Conservation (phyloP, 805 yeast genomes). For the Zygosaccharomyces pseudorouxii region DNA sequence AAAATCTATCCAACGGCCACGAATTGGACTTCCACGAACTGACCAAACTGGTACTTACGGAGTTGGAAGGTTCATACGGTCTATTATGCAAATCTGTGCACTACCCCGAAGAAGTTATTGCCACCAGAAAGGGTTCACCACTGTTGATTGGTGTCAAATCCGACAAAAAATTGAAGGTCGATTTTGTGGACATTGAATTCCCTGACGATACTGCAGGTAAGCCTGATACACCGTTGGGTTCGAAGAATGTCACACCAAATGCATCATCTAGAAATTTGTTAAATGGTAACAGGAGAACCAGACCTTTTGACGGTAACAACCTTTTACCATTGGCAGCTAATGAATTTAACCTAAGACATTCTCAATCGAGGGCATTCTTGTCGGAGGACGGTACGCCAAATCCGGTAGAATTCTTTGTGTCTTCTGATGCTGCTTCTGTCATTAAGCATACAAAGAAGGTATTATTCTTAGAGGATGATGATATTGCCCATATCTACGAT, state of each 20-base stretch:
- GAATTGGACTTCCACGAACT: conserved; percentile 85
- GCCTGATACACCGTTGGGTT: conserved; percentile 30
- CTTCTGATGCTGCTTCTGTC: conserved; percentile 96
- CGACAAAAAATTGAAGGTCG: conserved; percentile 91
- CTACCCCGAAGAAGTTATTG: conserved; percentile 93
- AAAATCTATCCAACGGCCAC: conserved; percentile 63
- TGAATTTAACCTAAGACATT: conserved; percentile 61
- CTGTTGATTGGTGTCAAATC: conserved; percentile 95
- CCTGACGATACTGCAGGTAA: conserved; percentile 53
- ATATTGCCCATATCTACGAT: conserved; percentile 95
- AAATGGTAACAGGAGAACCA: conserved; percentile 13
- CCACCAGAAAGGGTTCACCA: conserved; percentile 98
- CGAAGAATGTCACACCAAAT: conserved; percentile 7
- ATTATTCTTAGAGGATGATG: conserved; percentile 93
- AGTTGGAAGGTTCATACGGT: conserved; percentile 97
- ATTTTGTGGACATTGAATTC: conserved; percentile 97
- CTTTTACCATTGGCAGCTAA: conserved; percentile 55
- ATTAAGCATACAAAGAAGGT: conserved; percentile 97
- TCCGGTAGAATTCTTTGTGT: conserved; percentile 92
- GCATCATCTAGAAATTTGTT: conserved; percentile 3
- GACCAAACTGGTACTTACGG: conserved; percentile 86
- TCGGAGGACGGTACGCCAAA: conserved; percentile 89
- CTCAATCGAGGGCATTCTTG: conserved; percentile 94
- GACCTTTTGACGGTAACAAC: conserved; percentile 14
- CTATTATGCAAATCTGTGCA: conserved; percentile 84